Evolutionary conservation across 306 rosid species (phyloP), one percentile per base, ranked within the genome.

Genomic region (Parietaria judaica): DNA sequence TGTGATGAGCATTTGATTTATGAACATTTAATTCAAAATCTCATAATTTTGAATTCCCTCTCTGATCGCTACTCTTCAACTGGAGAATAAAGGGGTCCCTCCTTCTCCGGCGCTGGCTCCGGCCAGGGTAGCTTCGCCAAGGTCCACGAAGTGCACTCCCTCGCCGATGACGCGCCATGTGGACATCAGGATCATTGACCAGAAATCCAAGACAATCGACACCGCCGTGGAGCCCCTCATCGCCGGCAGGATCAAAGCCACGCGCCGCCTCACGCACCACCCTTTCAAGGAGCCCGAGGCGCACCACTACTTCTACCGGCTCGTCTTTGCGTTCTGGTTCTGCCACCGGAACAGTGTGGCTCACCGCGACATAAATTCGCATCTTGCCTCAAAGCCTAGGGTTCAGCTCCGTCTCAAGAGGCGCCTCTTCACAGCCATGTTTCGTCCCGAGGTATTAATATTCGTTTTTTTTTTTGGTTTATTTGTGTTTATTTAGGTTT

Each of bases 41-140:
- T 23, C 31, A 23, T 23, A 2, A 23, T 23, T 23, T 23, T 23
- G 31, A 23, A 23, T 23, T 9, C 10, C 0, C 7, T 50, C 31
- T 39, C 16, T 6, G 43, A n/a, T 54, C 10, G 50, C 7, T 0
- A 36, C 49, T 35, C 38, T 5, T 16, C 44, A 3, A 11, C 2
- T 11, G 41, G 48, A 49, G 72, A 70, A 82, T 79, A 88, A 91
- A 80, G 66, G 58, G 77, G 73, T 54, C 6, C 76, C 81, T 11
- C 74, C 72, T 1, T 48, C 66, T 1, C 72, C 75, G 0, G 62
- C 74, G 0, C 31, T 23, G 31, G 31, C 31, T 23, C 69, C 76
- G 0, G 98, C 11, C 81, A 90, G 1, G 98, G 98, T 14, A 87
- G 83, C 78, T 91, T 91, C 69, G 98, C 96, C 0, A 91, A 88